Percentiles rank a stretch among this genome's conserved stretches.
Evolutionary conservation across 2,329 filamentous ascomycete genomes (phyloP).

Genomic region (Fusarium subtropicale): DNA sequence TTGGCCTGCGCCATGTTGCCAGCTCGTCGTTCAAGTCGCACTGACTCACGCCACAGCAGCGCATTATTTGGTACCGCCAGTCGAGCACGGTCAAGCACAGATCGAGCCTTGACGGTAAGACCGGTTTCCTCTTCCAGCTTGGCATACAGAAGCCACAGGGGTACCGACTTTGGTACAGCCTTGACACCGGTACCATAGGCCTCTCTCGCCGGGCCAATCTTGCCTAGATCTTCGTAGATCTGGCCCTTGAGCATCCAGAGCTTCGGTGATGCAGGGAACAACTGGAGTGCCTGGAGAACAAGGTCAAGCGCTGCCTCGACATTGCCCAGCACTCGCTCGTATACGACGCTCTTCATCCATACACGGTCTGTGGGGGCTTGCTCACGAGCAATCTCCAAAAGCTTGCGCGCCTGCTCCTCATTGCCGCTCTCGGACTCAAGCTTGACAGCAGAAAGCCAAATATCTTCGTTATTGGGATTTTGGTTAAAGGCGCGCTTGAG

Average conservation of each 20-base stretch:
- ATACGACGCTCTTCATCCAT: slow-evolving; percentile 95
- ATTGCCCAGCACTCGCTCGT: slow-evolving; percentile 87
- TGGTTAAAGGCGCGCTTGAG: slow-evolving; percentile 92
- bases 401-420: slow-evolving; percentile 81
- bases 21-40: slow-evolving; percentile 89
- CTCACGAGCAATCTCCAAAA: slow-evolving; percentile 84
- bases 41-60: slow-evolving; percentile 91
- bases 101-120: slow-evolving; percentile 89
- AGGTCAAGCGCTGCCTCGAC: slow-evolving; percentile 86
- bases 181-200: slow-evolving; percentile 90
- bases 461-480: slow-evolving; percentile 96
- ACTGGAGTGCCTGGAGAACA: slow-evolving; percentile 84
- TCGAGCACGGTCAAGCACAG: slow-evolving; percentile 90
- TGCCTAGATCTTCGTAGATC: slow-evolving; percentile 88
- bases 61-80: slow-evolving; percentile 87
- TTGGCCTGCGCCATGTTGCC: slow-evolving; percentile 87
- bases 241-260: slow-evolving; percentile 99
- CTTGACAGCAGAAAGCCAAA: slow-evolving; percentile 96
- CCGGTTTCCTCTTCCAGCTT: slow-evolving; percentile 88
- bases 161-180: slow-evolving; percentile 83
- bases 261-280: slow-evolving; percentile 87
- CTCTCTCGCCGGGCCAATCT: slow-evolving; percentile 86
- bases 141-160: slow-evolving; percentile 89
- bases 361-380: slow-evolving; percentile 95
- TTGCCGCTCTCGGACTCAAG: slow-evolving; percentile 92